A percentile compares a stretch with the other conserved stretches of the same genome.
phyloP scores from a whole-genome alignment of 2,329 filamentous ascomycete genomes.

The Fusarium oxysporum region DNA sequence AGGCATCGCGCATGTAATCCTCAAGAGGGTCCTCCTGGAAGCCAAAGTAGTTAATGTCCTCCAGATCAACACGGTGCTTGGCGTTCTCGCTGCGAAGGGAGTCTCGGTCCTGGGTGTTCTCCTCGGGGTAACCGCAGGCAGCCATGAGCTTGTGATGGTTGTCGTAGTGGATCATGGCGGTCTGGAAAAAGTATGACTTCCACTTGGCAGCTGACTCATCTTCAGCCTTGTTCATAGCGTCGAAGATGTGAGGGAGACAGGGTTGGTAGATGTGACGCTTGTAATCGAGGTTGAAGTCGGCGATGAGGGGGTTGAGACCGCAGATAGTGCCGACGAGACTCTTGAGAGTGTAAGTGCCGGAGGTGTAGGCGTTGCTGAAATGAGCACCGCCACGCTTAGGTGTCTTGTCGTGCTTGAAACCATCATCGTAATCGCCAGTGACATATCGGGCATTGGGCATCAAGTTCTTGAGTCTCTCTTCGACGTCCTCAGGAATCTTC shows the following conservation, averaged over 20 bases:
- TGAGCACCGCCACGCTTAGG: constrained; percentile 53
- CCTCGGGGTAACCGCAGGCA: constrained; percentile 46
- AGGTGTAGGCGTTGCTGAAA: constrained; percentile 55
- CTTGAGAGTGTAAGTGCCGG: constrained; percentile 58
- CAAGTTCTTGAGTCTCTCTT: constrained; percentile 42
- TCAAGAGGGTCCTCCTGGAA: constrained; percentile 49
- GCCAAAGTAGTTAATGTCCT: constrained; percentile 53
- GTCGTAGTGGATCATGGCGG: constrained; percentile 50
- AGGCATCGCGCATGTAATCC: constrained; percentile 50
- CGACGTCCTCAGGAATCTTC: constrained; percentile 49
- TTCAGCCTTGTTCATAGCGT: constrained; percentile 49
- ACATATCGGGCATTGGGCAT: constrained; percentile 50
- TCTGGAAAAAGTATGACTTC: constrained; percentile 50
- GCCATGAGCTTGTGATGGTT: constrained; percentile 50
- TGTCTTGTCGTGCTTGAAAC: constrained; percentile 43
- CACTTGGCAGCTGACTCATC: constrained; percentile 38
- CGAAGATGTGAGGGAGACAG: constrained; percentile 55
- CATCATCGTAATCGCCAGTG: constrained; percentile 52
- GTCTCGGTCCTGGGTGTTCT: constrained; percentile 46
- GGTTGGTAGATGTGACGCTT: constrained; percentile 58
- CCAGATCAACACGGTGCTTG: constrained; percentile 47
- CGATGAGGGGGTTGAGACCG: constrained; percentile 55
- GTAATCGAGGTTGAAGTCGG: constrained; percentile 57
- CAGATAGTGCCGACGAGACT: constrained; percentile 56
- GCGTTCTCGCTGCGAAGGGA: constrained; percentile 45